These are phyloP conservation scores for Trametes pubescens DNA, from an alignment of 1,284 basidiomycete genomes.

Conservation along the genomic window DNA sequence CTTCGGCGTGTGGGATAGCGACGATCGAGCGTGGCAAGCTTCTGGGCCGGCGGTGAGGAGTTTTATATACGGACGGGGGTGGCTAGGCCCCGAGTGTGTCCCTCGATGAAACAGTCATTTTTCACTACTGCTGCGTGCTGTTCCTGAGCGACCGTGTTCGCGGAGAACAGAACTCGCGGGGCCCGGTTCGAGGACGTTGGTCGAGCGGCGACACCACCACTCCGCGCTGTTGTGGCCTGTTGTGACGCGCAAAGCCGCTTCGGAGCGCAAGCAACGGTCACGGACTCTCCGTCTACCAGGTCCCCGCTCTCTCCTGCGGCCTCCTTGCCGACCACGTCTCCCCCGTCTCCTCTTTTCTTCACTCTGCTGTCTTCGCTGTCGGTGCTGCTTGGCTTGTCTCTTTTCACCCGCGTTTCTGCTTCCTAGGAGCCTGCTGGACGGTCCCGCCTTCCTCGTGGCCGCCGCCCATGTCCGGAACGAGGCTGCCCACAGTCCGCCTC, in stretches of 20 bases:
- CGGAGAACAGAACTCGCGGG: conserved; percentile 12
- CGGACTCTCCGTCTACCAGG: conserved; percentile 21
- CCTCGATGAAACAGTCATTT: conserved; percentile 23
- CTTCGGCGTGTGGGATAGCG: conserved; percentile 22
- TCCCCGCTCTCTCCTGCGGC: conserved; percentile 24
- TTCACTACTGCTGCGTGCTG: conserved; percentile 15
- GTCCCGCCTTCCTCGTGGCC: conserved; percentile 25
- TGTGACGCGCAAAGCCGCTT: conserved; percentile 22
- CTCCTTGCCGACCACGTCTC: conserved; percentile 23
- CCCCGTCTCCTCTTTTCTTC: conserved; percentile 8
- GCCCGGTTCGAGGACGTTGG: not conserved
- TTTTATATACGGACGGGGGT: conserved; percentile 22
- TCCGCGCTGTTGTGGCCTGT: conserved; percentile 24
- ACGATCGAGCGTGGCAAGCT: conserved; percentile 27
- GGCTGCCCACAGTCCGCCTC: conserved; percentile 49
- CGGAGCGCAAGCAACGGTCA: conserved; percentile 26
- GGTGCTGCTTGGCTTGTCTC: conserved; percentile 4
- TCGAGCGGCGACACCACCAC: conserved; percentile 1
- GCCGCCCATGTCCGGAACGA: conserved; percentile 41
- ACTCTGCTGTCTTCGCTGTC: conserved; percentile 4
- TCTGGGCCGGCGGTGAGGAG: conserved; percentile 7
- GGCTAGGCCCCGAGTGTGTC: conserved; percentile 13
- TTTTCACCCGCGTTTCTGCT: conserved; percentile 13
- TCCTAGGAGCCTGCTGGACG: conserved; percentile 29
- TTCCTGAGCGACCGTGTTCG: conserved; percentile 17